Base-by-base conservation (phyloP, 2,329 filamentous ascomycete species). In the Aureobasidium sp. region DNA sequence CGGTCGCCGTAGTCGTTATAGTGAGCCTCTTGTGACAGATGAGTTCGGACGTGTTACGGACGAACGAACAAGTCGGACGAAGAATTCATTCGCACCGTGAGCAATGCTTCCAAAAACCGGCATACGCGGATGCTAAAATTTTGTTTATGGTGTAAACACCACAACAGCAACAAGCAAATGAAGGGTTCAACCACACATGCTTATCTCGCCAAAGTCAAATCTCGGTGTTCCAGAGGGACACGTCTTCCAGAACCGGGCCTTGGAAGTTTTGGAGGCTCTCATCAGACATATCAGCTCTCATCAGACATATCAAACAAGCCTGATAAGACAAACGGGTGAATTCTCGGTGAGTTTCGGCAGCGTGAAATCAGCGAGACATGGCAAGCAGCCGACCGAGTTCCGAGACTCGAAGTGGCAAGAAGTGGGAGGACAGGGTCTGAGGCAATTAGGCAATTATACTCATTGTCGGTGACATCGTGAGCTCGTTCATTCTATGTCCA, bases 291-390 rank as follows among this genome's bases (percentile, higher is more conserved):
- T 44, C 34, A 29, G 32, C 20, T 12, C 24, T 46, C 53, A 46
- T 17, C 53, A 36, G 12, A 46, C 29, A 57, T 57, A 26, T 44
- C 34, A 29, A 20, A 32, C 29, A 32, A 57, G 27, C 15, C 53
- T 44, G 27, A 34, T 46, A 46, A 57, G 27, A 34, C 32, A 34
- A 34, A 8, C 27, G 53, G 53, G 53, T 57, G 41, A 57, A 44
- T 57, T 57, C 53, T 57, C 53, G 53, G 53, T 17, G 7, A 36
- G 1, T 36, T 46, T 57, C 53, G 53, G 53, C 53, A 26, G 39
- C 12, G 17, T 5, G 1, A 5, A 24, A 27, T 3, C 8, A 32
- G 39, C 39, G 27, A 56, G 52, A 57, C 39, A 12, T 41, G 9
- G 51, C 24, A 24, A 34, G 39, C 12, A 34, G 41, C 41, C 41